A percentile compares a stretch with the other conserved stretches of the same genome.
Conservation (phyloP, 306 rosid genomes). For the Gastrolobium bilobum region DNA sequence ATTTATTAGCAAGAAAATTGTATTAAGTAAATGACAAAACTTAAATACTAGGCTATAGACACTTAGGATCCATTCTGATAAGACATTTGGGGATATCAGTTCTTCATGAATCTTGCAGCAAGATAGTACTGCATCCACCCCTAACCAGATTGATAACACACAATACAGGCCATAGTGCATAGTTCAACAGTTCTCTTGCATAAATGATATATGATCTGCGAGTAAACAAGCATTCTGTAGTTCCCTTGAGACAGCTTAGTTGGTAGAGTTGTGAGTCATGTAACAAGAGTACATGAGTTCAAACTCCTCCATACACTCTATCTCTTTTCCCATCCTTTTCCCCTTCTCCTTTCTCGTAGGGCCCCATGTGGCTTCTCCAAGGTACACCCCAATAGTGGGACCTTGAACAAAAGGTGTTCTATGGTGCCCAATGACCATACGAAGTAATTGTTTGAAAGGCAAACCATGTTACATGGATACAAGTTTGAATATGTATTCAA, state of each 20-base stretch:
- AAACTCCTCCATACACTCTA: background rate
- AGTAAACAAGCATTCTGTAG: background rate
- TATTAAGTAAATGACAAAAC: background rate
- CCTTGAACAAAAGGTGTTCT: background rate
- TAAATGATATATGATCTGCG: background rate
- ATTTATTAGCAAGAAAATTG: constrained; percentile 34
- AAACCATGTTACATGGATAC: constrained; percentile 11
- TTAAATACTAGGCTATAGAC: constrained; percentile 28
- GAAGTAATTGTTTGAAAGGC: constrained; percentile 1
- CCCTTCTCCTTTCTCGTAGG: background rate
- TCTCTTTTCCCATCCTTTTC: background rate
- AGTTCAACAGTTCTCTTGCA: constrained; percentile 16
- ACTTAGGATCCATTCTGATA: constrained; percentile 20
- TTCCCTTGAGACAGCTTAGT: background rate
- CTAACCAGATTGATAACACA: constrained; percentile 29
- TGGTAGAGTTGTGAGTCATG: constrained; percentile 3
- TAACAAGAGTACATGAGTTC: background rate
- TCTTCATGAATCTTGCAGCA: constrained; percentile 28
- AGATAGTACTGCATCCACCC: constrained; percentile 26
- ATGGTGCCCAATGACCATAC: background rate
- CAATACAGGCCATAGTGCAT: constrained; percentile 22
- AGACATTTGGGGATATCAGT: constrained; percentile 30
- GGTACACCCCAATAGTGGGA: background rate
- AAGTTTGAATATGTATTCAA: background rate
- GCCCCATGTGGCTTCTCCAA: constrained; percentile 1